Evolutionary conservation across 257 asterid genomes (phyloP).

Genomic region (Gardenia jasminoides): DNA sequence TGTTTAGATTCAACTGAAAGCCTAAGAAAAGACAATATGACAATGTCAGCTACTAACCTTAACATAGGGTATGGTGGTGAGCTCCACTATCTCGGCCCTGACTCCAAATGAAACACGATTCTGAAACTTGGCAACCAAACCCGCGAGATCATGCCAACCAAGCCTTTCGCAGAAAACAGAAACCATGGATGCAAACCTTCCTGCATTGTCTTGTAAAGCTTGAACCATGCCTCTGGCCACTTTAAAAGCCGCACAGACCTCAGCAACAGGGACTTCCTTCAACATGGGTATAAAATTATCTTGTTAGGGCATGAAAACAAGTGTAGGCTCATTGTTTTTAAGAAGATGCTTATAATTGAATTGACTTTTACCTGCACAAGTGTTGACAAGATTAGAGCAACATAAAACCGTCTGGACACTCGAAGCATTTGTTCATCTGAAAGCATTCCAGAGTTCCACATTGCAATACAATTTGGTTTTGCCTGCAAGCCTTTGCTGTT

Average conservation of each 20-base stretch:
- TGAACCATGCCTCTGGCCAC: constrained; percentile 99
- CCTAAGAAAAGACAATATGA: constrained; percentile 15
- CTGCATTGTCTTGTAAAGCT: constrained; percentile 97
- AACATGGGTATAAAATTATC: constrained; percentile 26
- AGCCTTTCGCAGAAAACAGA: constrained; percentile 98
- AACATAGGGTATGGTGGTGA: constrained; percentile 85
- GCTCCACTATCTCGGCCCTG: constrained; percentile 96
- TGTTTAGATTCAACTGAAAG: constrained; percentile 24
- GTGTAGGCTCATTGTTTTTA: background rate
- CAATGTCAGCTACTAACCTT: constrained; percentile 51
- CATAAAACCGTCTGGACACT: constrained; percentile 83
- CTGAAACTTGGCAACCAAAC: constrained; percentile 85
- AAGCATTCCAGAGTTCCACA: constrained; percentile 40
- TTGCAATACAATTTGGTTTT: constrained; percentile 41
- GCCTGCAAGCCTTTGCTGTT: constrained; percentile 53
- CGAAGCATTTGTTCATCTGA: constrained; percentile 84
- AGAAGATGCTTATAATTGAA: background rate
- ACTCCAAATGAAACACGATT: constrained; percentile 98
- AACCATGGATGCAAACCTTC: constrained; percentile 99
- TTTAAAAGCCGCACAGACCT: constrained; percentile 83
- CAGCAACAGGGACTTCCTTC: constrained; percentile 81
- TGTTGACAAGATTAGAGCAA: constrained; percentile 85
- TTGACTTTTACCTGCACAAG: constrained; percentile 78
- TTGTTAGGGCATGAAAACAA: constrained; percentile 2
- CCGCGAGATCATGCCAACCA: constrained; percentile 97